Base-by-base conservation (phyloP, 2,329 filamentous ascomycete species). In the Colletotrichum sp. region DNA sequence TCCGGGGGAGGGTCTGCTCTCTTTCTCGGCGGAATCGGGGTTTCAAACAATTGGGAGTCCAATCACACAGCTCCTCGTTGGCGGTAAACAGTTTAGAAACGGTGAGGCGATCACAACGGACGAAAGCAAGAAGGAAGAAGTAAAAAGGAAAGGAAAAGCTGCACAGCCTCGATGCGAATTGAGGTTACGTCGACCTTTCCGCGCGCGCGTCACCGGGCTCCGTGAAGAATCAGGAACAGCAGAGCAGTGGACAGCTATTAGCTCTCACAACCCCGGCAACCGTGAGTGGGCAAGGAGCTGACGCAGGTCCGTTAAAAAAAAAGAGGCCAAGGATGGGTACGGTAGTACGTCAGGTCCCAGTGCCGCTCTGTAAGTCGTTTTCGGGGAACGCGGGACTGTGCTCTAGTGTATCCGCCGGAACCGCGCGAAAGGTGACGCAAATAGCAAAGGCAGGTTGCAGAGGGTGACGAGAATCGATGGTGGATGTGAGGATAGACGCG, bases 211-310 rank as follows among this genome's bases (percentile, higher is more conserved):
- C 43, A 52, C 43, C 21, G 43, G 43, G 21, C 52, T 59, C 36
- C 30, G 62, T 32, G 55, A 63, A 43, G 43, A 73, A 73, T 64
- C 69, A 32, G 32, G 66, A 69, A 64, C 70, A 64, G 73, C 43
- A 52, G 71, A 69, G 56, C 70, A 52, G 43, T 52, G 43, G 73
- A 75, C 73, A 69, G 70, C 70, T 75, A 73, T 26, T 58, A 28
- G 55, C 55, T 58, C 70, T 75, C 26, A 70, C 32, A 21, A 36
- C 63, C 73, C 69, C 73, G 64, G 73, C 61, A 75, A 75, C 69
- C 73, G 62, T 21, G 65, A 67, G 73, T 73, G 69, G 69, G 69
- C 36, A 52, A 58, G 48, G 48, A 73, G 73, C 69, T 75, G 73
- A 73, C 69, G 69, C 73, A 73, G 73, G 69, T 75, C 73, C 73